Evolutionary conservation across 352 stramenopile genomes (phyloP), one percentile per base, ranked within the genome.

Genomic region (Blastocystis sp.): DNA sequence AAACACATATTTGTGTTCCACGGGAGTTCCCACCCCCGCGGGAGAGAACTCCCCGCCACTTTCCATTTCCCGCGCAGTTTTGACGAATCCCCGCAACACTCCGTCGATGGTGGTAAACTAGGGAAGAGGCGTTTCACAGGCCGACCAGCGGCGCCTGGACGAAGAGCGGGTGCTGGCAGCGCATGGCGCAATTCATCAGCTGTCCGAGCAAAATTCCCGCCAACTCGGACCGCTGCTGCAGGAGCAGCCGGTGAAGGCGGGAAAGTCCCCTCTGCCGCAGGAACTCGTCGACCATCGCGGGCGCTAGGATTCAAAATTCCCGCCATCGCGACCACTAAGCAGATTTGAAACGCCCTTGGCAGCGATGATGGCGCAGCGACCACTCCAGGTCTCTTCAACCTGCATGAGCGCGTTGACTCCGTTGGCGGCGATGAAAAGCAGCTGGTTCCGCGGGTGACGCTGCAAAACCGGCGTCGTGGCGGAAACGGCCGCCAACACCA

Each of bases 371-470:
- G 27, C 44, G 36, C 69, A 81, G 8, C 36, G 27, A 18, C 46
- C 46, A 9, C 24, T 38, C 69, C 69, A 81, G 11, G 46, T 49
- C 53, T 81, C 69, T 51, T 81, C 69, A 32, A 81, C 49, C 36
- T 81, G 69, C 69, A 81, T 81, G 21, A 81, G 48, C 36, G 69
- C 69, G 53, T 81, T 34, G 9, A 81, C 7, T 46, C 69, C 69
- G 32, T 81, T 81, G 1, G 69, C 69, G 4, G 63, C 44, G 18
- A 11, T 36, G 46, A 81, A 81, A 59, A 81, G 69, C 14, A 46
- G 69, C 44, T 59, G 46, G 40, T 81, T 81, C 21, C 21, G 14
- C 9, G 48, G 18, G 27, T 61, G 48, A 21, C 40, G 36, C 27
- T 44, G 48, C 32, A 81, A 29, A 40, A 64, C 40, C 9, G 29